Evolutionary conservation across 2,329 filamentous ascomycete genomes (phyloP).

Genomic region (Aspergillus ochraceoroseus): DNA sequence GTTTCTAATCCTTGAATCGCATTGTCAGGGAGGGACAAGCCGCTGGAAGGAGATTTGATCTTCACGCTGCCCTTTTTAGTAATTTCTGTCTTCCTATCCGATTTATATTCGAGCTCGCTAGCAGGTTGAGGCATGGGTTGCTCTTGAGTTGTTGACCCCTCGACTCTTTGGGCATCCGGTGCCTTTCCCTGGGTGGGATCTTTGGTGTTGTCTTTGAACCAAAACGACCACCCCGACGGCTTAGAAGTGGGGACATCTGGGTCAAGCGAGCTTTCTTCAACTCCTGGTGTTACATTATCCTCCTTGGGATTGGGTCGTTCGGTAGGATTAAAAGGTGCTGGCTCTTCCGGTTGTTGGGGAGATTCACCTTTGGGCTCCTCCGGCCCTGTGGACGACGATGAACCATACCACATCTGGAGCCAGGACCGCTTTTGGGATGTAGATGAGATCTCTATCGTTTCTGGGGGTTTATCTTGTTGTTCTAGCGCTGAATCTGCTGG

Average conservation of each 20-base stretch:
- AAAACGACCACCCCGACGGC: slow-evolving; percentile 42
- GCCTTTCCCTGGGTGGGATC: slow-evolving; percentile 22
- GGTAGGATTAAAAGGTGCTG: slow-evolving; percentile 13
- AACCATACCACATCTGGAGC: slow-evolving; percentile 44
- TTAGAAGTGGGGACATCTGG: slow-evolving; percentile 21
- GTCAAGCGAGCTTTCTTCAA: slow-evolving; percentile 23
- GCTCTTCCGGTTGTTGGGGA: slow-evolving; percentile 14
- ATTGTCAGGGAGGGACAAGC: slow-evolving; percentile 23
- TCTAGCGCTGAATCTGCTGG: slow-evolving; percentile 9
- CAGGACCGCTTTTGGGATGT: slow-evolving; percentile 40
- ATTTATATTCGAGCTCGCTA: slow-evolving; percentile 19
- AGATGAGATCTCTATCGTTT: slow-evolving; percentile 15
- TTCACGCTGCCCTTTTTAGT: slow-evolving; percentile 30
- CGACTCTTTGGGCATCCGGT: slow-evolving; percentile 27
- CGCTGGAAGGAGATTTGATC: slow-evolving; percentile 27
- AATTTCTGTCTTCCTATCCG: slow-evolving; percentile 26
- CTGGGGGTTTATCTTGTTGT: slow-evolving; percentile 14
- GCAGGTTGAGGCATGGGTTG: slow-evolving; percentile 18
- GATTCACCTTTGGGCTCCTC: slow-evolving; percentile 24
- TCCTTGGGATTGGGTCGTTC: slow-evolving; percentile 12
- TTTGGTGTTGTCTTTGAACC: slow-evolving; percentile 36
- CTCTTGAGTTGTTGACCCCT: slow-evolving; percentile 23
- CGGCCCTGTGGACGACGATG: slow-evolving; percentile 23
- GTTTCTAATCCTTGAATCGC: slow-evolving; percentile 19
- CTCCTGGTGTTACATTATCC: slow-evolving; percentile 19